Percentiles rank a stretch among this genome's conserved stretches.
Conservation (phyloP, 306 rosid genomes). For the Prunus mume region DNA sequence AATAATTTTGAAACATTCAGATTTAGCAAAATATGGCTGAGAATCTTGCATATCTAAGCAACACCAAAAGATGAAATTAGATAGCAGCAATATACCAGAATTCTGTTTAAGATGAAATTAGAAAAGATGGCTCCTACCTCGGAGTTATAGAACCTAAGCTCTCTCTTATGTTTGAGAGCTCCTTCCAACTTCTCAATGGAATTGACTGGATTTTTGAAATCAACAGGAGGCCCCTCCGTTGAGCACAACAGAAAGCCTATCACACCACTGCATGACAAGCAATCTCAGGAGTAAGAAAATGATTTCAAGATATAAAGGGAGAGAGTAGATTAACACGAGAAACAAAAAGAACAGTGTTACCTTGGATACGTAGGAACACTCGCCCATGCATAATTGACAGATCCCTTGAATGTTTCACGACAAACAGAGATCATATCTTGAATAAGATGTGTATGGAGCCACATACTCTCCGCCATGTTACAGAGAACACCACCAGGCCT, state of each 20-base stretch:
- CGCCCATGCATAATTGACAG: constrained; percentile 90
- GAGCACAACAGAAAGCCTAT: constrained; percentile 90
- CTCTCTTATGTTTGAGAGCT: constrained; percentile 66
- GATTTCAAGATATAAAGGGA: background rate
- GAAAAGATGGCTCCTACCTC: constrained; percentile 43
- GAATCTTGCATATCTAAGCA: background rate
- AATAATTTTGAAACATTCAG: background rate
- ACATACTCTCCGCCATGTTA: constrained; percentile 99
- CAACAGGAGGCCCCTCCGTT: constrained; percentile 81
- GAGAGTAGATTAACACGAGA: background rate
- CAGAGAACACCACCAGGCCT: constrained; percentile 96
- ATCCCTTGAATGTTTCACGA: constrained; percentile 73
- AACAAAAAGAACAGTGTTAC: constrained; percentile 25
- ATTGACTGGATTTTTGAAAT: constrained; percentile 77
- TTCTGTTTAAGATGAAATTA: background rate
- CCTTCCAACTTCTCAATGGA: constrained; percentile 85
- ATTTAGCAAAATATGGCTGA: background rate
- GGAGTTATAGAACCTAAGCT: constrained; percentile 84
- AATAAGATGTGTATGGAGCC: constrained; percentile 99
- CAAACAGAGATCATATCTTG: constrained; percentile 75
- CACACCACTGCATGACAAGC: constrained; percentile 63
- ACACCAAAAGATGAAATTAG: too few relatives aligned
- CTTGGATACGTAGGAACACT: constrained; percentile 98
- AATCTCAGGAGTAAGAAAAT: background rate
- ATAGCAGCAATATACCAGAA: background rate